These are phyloP conservation scores for Ophiostoma triangulosporum DNA, from an alignment of 2,329 filamentous ascomycete species.

Conservation along the genomic window DNA sequence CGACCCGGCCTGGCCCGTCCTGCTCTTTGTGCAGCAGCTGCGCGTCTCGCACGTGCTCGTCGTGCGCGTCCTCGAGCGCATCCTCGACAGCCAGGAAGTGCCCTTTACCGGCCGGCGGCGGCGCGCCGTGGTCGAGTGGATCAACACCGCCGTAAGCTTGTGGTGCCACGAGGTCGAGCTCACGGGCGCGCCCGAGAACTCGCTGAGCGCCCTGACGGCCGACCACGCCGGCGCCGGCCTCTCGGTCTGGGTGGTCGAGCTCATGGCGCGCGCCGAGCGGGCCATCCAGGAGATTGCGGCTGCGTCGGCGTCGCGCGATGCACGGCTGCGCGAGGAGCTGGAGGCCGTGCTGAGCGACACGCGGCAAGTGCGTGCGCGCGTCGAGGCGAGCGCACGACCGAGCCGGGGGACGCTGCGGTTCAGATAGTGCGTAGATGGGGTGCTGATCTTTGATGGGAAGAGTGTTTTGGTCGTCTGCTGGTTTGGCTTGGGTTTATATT, in stretches of 20 bases:
- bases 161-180: slow-evolving; percentile 38
- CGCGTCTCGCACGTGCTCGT: slow-evolving; percentile 44
- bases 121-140: slow-evolving; percentile 40
- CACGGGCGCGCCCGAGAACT: slow-evolving; percentile 23
- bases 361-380: slow-evolving; percentile 13
- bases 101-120: slow-evolving; percentile 40
- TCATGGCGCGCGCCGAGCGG: slow-evolving; percentile 36
- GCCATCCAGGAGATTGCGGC: slow-evolving; percentile 24
- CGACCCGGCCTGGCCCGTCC: slow-evolving; percentile 42
- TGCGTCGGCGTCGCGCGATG: slow-evolving; percentile 24
- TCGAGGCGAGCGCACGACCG: slow-evolving; percentile 14
- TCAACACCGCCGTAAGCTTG: slow-evolving; percentile 33
- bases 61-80: slow-evolving; percentile 39
- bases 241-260: slow-evolving; percentile 31
- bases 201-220: slow-evolving; percentile 12
- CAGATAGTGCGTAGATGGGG: neutral
- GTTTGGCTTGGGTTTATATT: too few species aligned
- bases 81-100: slow-evolving; percentile 45
- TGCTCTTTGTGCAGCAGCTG: slow-evolving; percentile 40
- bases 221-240: neutral
- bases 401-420: slow-evolving; percentile 10
- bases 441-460: neutral
- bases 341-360: slow-evolving; percentile 15
- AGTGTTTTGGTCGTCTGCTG: too few species aligned
- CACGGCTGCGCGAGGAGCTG: slow-evolving; percentile 11